Evolutionary conservation across 495 filamentous ascomycete species (phyloP), one percentile per base, ranked within the genome.

Genomic region (Aspergillus egyptiacus): DNA sequence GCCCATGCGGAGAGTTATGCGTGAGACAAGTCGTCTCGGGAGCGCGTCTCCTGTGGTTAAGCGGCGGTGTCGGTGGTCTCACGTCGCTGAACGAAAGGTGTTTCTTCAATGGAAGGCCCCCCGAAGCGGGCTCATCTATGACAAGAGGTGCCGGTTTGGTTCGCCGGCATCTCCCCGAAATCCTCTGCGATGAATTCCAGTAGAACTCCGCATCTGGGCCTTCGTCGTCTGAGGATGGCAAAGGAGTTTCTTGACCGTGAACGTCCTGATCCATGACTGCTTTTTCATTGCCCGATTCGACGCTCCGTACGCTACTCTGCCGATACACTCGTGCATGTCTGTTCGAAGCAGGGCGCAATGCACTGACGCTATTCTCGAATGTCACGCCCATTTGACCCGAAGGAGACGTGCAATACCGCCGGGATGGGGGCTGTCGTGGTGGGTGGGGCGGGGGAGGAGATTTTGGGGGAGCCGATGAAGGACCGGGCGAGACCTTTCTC

Each of bases 141-240:
- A 43, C 24, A 6, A 59, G 40, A 22, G 56, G 45, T 1, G 40
- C 37, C 10, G 46, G 49, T 33, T 34, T 56, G 1, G 19, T 4
- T 32, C 51, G 50, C 46, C 53, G 57, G 34, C 41, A 43, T 27
- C 31, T 46, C 5, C 57, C 40, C 7, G 45, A 30, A 17, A 24
- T 11, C 24, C 20, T 36, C 1, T 32, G 48, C 9, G 48, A 18
- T 13, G 60, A 51, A 9, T 48, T 57, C n/a, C 46, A 24, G 9
- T 49, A 47, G 11, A 38, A 24, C 17, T 14, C 34, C 1, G 55
- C 56, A 17, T 59, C 55, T 18, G 63, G 60, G n/a, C 60, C 56
- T 38, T 74, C 70, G 9, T 74, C 70, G 28, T 74, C 70, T 0
- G 70, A 74, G 32, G 70, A 72, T 27, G 67, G 64, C 13, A 74